A percentile compares a stretch with the other conserved stretches of the same genome.
Conservation (phyloP, 768 basidiomycete species). For the Mycena latifolia region DNA sequence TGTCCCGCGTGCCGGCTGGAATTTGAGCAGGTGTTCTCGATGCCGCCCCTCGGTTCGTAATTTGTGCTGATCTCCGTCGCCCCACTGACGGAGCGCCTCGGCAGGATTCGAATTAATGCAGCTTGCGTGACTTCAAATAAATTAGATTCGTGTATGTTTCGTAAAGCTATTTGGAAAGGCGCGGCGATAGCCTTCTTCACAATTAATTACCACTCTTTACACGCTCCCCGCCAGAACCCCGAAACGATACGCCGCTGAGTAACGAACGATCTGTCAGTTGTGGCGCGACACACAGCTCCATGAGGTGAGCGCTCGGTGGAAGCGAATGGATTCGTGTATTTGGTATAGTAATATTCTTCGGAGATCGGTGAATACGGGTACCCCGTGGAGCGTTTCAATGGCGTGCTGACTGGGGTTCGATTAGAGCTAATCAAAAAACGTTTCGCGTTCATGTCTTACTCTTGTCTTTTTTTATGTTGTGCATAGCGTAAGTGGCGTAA, state of each 20-base stretch:
- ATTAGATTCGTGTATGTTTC: neutral
- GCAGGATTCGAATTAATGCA: slow-evolving; percentile 34
- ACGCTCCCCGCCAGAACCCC: neutral
- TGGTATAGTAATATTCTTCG: too few species aligned
- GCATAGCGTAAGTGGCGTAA: neutral
- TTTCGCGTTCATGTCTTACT: too few species aligned
- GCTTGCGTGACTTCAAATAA: slow-evolving; percentile 21
- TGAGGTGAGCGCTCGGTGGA: neutral
- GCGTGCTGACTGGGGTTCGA: neutral
- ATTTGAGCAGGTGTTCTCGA: slow-evolving; percentile 37
- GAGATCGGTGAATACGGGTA: too few species aligned
- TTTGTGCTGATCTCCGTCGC: neutral
- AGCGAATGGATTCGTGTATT: too few species aligned
- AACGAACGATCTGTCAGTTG: too few species aligned
- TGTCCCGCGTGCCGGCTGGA: slow-evolving; percentile 33
- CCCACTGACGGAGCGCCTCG: neutral
- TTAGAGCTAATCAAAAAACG: too few species aligned
- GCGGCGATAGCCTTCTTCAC: neutral
- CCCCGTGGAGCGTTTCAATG: too few species aligned
- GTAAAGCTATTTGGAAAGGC: neutral
- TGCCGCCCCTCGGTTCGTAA: slow-evolving; percentile 36
- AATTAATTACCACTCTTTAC: neutral
- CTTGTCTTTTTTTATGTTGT: neutral
- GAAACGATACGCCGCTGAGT: neutral
- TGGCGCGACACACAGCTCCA: too few species aligned